phyloP scores from a whole-genome alignment of 768 basidiomycete genomes.

The Mrakia gelida region DNA sequence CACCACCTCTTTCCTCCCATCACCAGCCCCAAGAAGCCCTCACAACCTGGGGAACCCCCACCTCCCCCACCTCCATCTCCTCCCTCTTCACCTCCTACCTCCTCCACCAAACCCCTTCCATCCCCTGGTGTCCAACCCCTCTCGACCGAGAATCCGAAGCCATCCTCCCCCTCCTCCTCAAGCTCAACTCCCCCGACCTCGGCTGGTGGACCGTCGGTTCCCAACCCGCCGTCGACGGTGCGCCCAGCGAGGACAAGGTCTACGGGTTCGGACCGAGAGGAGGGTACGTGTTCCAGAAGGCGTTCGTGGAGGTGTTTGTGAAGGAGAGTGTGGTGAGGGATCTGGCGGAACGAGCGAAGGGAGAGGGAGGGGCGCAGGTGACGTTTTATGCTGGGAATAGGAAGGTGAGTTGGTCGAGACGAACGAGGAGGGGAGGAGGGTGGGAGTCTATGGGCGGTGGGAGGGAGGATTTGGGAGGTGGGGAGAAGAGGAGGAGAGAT shows the following conservation, averaged over 20 bases:
- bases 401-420: slow-evolving; percentile 52
- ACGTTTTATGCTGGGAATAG: slow-evolving; percentile 82
- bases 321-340: slow-evolving; percentile 40
- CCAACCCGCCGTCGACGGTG: slow-evolving; percentile 87
- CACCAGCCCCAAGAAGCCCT: slow-evolving; percentile 60
- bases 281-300: slow-evolving; percentile 96
- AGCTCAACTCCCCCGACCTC: slow-evolving; percentile 57
- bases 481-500: not conserved
- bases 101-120: slow-evolving; percentile 60
- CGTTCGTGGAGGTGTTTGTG: slow-evolving; percentile 95
- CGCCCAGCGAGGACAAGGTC: slow-evolving; percentile 63
- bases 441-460: too few relatives aligned
- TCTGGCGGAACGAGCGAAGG: slow-evolving; percentile 53
- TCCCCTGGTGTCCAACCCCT: slow-evolving; percentile 82
- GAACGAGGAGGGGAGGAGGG: too few relatives aligned
- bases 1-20: not conserved
- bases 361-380: slow-evolving; percentile 49
- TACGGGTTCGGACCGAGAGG: slow-evolving; percentile 91
- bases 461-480: not conserved
- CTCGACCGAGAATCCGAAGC: slow-evolving; percentile 74
- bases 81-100: slow-evolving; percentile 76
- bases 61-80: slow-evolving; percentile 63
- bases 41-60: slow-evolving; percentile 72
- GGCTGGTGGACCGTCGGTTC: slow-evolving; percentile 97
- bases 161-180: slow-evolving; percentile 72